Conservation (phyloP, 176 grass and related monocot species). For the Rhipidocladum racemiflorum region DNA sequence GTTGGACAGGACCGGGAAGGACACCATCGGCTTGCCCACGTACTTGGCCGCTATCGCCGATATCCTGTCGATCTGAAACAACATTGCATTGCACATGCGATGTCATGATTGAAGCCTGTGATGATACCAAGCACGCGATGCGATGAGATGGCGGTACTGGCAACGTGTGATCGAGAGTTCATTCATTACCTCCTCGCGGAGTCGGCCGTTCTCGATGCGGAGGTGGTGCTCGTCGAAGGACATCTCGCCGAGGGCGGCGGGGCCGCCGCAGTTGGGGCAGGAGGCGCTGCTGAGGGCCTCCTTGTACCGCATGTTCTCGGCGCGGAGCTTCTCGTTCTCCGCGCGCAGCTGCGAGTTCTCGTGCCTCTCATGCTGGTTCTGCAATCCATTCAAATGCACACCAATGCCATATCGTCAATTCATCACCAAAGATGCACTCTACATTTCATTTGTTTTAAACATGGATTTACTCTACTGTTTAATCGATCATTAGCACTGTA, state of each 20-base stretch:
- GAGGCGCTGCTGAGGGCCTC: conserved; percentile 70
- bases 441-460: not conserved
- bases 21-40: conserved; percentile 83
- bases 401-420: not conserved
- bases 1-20: conserved; percentile 74
- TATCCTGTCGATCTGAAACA: conserved; percentile 76
- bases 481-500: not conserved
- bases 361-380: conserved; percentile 72
- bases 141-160: not conserved
- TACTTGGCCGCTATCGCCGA: conserved; percentile 96
- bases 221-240: conserved; percentile 85
- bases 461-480: not conserved
- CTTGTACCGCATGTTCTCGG: conserved; percentile 76
- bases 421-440: not conserved
- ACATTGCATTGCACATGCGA: not conserved
- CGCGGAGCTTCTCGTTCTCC: conserved; percentile 70
- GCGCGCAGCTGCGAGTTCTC: conserved; percentile 70
- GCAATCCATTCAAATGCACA: not conserved
- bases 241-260: conserved; percentile 74
- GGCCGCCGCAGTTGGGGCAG: conserved; percentile 75
- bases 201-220: conserved; percentile 56
- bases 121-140: not conserved
- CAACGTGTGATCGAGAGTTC: not conserved
- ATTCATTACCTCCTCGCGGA: conserved; percentile 48
- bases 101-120: not conserved